Evolutionary conservation across 208 protist genomes (phyloP), one percentile per base, ranked within the genome.

Genomic region (Leishmania martiniquensis): DNA sequence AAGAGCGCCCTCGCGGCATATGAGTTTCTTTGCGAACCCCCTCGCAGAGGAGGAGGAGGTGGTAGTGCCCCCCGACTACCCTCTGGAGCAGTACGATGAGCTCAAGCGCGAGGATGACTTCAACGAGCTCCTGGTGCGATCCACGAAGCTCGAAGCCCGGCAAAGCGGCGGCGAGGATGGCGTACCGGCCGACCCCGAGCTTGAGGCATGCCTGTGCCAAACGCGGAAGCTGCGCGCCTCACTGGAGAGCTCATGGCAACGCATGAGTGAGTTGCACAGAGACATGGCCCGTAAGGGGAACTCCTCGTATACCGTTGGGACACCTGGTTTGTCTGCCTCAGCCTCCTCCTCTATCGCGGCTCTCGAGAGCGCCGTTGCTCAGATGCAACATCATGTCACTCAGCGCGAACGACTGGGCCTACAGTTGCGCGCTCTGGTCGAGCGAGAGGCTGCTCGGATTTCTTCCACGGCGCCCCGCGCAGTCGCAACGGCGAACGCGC

Each of bases 1-100:
- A 51, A 20, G 45, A 44, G 44, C 5, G 47, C 15, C 22, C 0
- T 51, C 3, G 17, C 10, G 13, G n/a, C 39, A 9, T 1, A 87
- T 87, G 87, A 91, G 81, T 51, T 93, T 94, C 84, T 89, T 92
- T 25, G 85, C 91, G 22, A 96, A 94, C 42, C 89, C 90, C 6
- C 89, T 96, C 44, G 92, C 92, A 5, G 87, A 93, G 15, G 89
- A 93, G 57, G 87, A 93, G 54, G 88, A 88, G 62, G 82, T 86
- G 29, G 81, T 86, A 25, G 81, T 78, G 76, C 79, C 77, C n/a
- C 76, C 70, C 10, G 77, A 82, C 42, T 85, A 89, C 73, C 89
- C 86, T 0, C 72, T 92, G 37, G 79, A 78, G n/a, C 87, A 93
- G 55, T 97, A 97, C 73, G 91, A 97, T 55, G 84, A 78, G 6